Base-by-base conservation (phyloP, 2,329 filamentous ascomycete genomes). In the Neopestalotiopsis sp. region DNA sequence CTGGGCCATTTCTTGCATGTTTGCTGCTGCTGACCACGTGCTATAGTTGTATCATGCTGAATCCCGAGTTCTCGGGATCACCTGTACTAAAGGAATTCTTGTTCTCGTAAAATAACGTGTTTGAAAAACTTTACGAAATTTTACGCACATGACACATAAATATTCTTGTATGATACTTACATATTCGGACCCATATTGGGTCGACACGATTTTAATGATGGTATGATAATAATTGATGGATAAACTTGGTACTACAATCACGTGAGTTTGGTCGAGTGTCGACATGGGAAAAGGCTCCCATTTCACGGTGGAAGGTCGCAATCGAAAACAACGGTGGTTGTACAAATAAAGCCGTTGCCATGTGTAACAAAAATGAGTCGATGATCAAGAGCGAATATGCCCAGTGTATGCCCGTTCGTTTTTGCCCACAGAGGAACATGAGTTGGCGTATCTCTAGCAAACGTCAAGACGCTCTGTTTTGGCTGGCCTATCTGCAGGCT, bases 21-120 rank as follows among this genome's bases (percentile, higher is more conserved):
- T 62, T 6, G 17, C 59, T 40, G 17, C 59, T 40, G 13, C 59
- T 30, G 7, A 59, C 30, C 28, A 13, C 57, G 13, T 38, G 28
- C 17, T 28, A 24, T 60, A 97, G 94, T 78, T 98, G 95, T 82
- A 91, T 98, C 70, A 82, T 98, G 72, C 83, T 98, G 38, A 98
- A 98, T 79, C 95, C 95, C 0, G 94, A 98, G 79, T 98, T 98
- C 77, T 93, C 94, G 42, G 92, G 93, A 12, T 96, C 94, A n/a
- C 93, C 94, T 0, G 90, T 97, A 1, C 85, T 97, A 58, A 97
- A 96, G 78, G 94, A 97, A 69, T 98, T 98, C 78, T 85, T 98
- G 65, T 96, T 97, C 78, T 85, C 84, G 66, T 89, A 74, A 85
- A 38, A 12, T 5, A 13, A 34, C 59, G 17, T 38, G 12, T 42